Evolutionary conservation across 805 yeast species (phyloP).

Genomic region (Blastobotrys chiropterorum): DNA sequence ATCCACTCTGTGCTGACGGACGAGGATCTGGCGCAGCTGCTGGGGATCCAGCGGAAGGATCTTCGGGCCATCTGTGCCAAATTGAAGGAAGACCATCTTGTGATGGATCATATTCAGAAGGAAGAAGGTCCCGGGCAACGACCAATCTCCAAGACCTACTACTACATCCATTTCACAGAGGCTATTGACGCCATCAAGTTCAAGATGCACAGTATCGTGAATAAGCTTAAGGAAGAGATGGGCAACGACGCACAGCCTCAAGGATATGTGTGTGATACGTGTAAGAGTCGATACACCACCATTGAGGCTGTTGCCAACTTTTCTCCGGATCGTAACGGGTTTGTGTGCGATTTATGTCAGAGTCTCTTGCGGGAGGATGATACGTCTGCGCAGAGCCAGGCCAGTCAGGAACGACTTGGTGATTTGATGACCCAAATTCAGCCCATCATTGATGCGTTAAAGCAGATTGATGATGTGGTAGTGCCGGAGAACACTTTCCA

Average conservation of each 20-base stretch:
- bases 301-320: constrained; percentile 80
- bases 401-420: constrained; percentile 76
- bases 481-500: constrained; percentile 89
- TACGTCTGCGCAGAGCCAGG: constrained; percentile 70
- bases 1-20: constrained; percentile 87
- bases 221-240: constrained; percentile 71
- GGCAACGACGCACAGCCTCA: constrained; percentile 84
- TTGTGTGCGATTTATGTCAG: constrained; percentile 78
- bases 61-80: constrained; percentile 75
- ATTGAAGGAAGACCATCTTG: constrained; percentile 75
- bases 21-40: constrained; percentile 75
- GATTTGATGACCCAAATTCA: constrained; percentile 82
- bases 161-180: constrained; percentile 82
- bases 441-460: constrained; percentile 76
- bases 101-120: constrained; percentile 50
- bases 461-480: constrained; percentile 71
- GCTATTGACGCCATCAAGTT: constrained; percentile 95
- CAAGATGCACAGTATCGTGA: constrained; percentile 87
- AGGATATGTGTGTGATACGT: constrained; percentile 86
- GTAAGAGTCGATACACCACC: constrained; percentile 74
- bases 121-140: constrained; percentile 58
- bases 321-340: constrained; percentile 73
- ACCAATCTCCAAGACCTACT: constrained; percentile 69
- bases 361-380: constrained; percentile 74
- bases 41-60: constrained; percentile 83